Conservation (phyloP, 805 yeast species). For the Lachancea nothofagi region DNA sequence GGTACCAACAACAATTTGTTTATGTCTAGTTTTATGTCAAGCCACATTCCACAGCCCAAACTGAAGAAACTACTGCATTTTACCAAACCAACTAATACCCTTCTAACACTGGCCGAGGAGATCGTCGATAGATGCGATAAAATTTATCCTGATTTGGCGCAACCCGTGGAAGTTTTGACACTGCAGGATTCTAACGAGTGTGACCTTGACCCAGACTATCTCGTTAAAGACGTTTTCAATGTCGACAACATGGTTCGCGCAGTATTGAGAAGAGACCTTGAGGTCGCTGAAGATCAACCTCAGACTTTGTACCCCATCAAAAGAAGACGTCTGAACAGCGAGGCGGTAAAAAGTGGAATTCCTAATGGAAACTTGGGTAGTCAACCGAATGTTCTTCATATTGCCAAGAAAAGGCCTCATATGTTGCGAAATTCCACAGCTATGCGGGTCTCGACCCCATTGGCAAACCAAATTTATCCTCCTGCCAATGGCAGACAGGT, state of each 20-base stretch:
- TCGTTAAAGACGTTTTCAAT: conserved; percentile 59
- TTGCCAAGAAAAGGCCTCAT: conserved; percentile 13
- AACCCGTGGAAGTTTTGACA: conserved; percentile 48
- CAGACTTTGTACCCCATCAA: conserved; percentile 25
- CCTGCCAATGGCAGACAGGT: conserved; percentile 19
- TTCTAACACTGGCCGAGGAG: conserved; percentile 48
- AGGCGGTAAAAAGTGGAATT: neutral
- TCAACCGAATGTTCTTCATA: conserved; percentile 11
- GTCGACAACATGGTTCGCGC: conserved; percentile 44
- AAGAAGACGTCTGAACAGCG: conserved; percentile 22
- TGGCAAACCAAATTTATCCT: conserved; percentile 38
- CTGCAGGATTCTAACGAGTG: conserved; percentile 64
- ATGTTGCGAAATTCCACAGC: conserved; percentile 12
- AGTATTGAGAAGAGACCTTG: conserved; percentile 33
- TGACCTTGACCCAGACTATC: conserved; percentile 75
- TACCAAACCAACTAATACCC: conserved; percentile 42
- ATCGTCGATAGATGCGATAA: conserved; percentile 50
- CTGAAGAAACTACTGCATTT: conserved; percentile 59
- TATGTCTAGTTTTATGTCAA: conserved; percentile 17
- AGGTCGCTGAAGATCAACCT: conserved; percentile 14
- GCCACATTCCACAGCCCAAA: conserved; percentile 24
- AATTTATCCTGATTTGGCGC: conserved; percentile 57
- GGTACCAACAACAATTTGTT: conserved; percentile 10
- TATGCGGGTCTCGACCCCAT: conserved; percentile 36
- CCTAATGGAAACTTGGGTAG: conserved; percentile 8